Base-by-base conservation (phyloP, 1,284 basidiomycete species). In the Psilocybe mexicana region DNA sequence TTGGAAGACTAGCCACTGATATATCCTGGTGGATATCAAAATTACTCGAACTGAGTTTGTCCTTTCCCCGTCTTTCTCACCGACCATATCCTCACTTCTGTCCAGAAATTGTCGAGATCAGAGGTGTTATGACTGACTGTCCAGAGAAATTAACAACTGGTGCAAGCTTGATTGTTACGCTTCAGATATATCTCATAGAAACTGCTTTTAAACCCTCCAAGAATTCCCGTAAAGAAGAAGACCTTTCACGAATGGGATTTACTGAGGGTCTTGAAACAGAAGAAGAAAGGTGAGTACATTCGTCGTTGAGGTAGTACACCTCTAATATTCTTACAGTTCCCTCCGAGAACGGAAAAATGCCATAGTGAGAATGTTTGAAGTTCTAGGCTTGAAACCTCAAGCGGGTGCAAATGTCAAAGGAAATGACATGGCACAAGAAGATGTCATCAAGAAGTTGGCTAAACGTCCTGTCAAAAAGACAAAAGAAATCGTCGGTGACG, bases 291-390 rank as follows among this genome's bases (percentile, higher is more conserved):
- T 74, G 57, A 36, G 62, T 0, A 18, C 18, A 55, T 2, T 46
- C 38, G 42, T 28, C 42, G 11, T 50, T 30, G 51, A 25, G 43
- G 5, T 25, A 12, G 35, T 10, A 26, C 43, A 30, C 14, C 18
- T 3, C 14, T 42, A 43, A 44, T 43, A 6, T 25, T 18, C 43
- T 43, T 52, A 14, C 36, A 77, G 86, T 61, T 73, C 72, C 14
- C 76, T 96, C n/a, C 81, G 92, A 36, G 87, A 90, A 67, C 79
- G 93, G 36, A 95, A 94, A 67, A 74, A 76, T n/a, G 81, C 87
- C 0, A 73, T 91, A 38, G 66, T 87, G 2, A 75, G 79, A 52
- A 71, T 93, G 38, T 91, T 92, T 64, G 78, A 87, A n/a, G 77
- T 79, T 12, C 69, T 91, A 55, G 81, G 79, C 49, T 73, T 92